Percentiles rank a stretch among this genome's conserved stretches.
Evolutionary conservation across 2,329 filamentous ascomycete species (phyloP).

Genomic region (Monosporascus sp.): DNA sequence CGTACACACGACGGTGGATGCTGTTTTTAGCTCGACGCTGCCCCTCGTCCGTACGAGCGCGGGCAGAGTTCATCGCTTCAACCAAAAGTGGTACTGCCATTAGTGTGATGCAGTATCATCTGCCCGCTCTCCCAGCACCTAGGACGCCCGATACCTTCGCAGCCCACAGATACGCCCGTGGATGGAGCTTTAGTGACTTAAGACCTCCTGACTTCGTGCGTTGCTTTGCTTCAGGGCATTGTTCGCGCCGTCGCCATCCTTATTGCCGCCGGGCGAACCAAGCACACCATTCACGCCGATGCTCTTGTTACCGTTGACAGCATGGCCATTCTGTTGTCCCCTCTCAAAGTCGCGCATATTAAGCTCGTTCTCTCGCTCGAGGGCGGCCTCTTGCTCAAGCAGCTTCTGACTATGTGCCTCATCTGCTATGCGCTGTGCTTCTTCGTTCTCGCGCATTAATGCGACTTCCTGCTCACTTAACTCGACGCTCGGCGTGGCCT

Average conservation of each 20-base stretch:
- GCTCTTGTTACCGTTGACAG: constrained; percentile 12
- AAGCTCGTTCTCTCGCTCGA: constrained; percentile 33
- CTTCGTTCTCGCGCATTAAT: constrained; percentile 48
- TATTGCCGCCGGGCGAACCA: constrained; percentile 1
- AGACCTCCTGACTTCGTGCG: constrained; percentile 18
- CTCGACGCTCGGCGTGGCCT: constrained; percentile 27
- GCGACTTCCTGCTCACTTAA: constrained; percentile 47
- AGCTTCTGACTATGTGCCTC: constrained; percentile 33
- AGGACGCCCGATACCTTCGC: not conserved
- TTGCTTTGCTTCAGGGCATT: constrained; percentile 9
- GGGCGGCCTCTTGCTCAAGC: constrained; percentile 29
- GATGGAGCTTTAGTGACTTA: constrained; percentile 19
- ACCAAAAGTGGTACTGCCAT: not conserved
- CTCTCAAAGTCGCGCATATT: constrained; percentile 31
- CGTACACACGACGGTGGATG: too few species aligned
- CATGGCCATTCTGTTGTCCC: constrained; percentile 24
- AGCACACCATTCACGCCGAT: constrained; percentile 1
- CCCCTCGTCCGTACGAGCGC: too few species aligned
- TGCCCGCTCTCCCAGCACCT: not conserved
- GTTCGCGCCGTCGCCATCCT: constrained; percentile 1
- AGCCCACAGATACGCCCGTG: not conserved
- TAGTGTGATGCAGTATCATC: not conserved
- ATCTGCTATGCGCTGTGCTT: constrained; percentile 47
- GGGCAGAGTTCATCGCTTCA: too few species aligned
- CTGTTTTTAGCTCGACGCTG: too few species aligned